Base-by-base conservation (phyloP, 306 rosid genomes). In the Coriaria nepalensis region DNA sequence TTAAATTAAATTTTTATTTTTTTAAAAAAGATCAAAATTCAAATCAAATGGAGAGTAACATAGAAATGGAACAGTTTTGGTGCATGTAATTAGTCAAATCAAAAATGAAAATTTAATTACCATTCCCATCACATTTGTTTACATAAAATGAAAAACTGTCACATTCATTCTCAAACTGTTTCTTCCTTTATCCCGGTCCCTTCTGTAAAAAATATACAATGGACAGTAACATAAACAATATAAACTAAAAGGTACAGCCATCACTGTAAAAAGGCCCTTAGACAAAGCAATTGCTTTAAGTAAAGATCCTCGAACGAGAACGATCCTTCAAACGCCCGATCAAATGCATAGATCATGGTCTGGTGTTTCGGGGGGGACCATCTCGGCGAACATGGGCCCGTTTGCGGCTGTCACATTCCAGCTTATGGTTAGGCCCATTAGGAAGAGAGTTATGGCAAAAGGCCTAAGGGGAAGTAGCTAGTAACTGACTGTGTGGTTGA, bases 261-360 rank as follows among this genome's bases (percentile, higher is more conserved):
- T 87, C 87, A 80, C 78, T 5, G 93, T 63, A 51, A 83, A 73
- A 39, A 87, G 85, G 7, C 87, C 96, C 71, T 71, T 83, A 10
- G 96, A 83, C 72, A 83, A 68, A n/a, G 96, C 96, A 39, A 71
- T 59, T 10, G 92, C 96, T 73, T 71, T 82, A 6, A 63, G 57
- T 13, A 63, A 39, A 48, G 92, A 83, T 40, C 94, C 94, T 36
- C 63, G 63, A 6, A 68, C 33, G 96, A 83, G 53, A 87, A 71
- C 0, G 94, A 80, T 46, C 87, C 94, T 62, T 87, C 94, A 5
- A 83, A 83, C 41, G 96, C 94, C 5, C 94, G 77, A 57, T 87
- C 94, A 53, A 87, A 87, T 9, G 94, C 96, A 44, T 87, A 87
- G 40, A 87, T 80, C 93, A 83, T 87, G 45, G 94, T 87, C 39